Conservation (phyloP, 352 stramenopile species). For the Globisporangium lucens region DNA sequence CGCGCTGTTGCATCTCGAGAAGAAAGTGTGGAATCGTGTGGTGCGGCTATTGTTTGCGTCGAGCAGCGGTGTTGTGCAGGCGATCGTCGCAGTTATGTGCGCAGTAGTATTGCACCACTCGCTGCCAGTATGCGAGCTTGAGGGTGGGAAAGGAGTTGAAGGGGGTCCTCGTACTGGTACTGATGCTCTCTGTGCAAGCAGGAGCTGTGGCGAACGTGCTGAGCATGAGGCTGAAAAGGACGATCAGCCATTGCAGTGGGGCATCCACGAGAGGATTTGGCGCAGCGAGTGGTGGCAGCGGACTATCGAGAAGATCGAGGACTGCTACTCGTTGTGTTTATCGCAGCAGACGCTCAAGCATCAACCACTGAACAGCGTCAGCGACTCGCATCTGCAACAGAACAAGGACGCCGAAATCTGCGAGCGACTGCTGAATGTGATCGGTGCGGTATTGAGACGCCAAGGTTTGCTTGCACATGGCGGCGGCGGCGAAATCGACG, state of each 20-base stretch:
- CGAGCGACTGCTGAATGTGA: neutral
- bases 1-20: slow-evolving; percentile 1
- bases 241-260: neutral
- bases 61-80: neutral
- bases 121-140: neutral
- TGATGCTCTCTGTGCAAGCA: neutral
- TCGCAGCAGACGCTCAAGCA: neutral
- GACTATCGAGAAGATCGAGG: slow-evolving; percentile 4
- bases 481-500: neutral
- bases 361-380: neutral
- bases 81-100: neutral
- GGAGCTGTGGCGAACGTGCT: neutral
- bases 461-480: neutral
- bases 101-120: neutral
- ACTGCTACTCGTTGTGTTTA: slow-evolving; percentile 4
- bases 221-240: neutral
- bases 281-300: slow-evolving; percentile 1
- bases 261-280: slow-evolving; percentile 6
- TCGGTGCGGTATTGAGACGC: neutral
- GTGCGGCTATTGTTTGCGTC: slow-evolving; percentile 6
- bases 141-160: neutral
- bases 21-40: slow-evolving; percentile 7
- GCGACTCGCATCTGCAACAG: neutral
- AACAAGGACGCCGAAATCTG: neutral
- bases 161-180: neutral